Base-by-base conservation (phyloP, 2,329 filamentous ascomycete species). In the Fusarium bulbicola region DNA sequence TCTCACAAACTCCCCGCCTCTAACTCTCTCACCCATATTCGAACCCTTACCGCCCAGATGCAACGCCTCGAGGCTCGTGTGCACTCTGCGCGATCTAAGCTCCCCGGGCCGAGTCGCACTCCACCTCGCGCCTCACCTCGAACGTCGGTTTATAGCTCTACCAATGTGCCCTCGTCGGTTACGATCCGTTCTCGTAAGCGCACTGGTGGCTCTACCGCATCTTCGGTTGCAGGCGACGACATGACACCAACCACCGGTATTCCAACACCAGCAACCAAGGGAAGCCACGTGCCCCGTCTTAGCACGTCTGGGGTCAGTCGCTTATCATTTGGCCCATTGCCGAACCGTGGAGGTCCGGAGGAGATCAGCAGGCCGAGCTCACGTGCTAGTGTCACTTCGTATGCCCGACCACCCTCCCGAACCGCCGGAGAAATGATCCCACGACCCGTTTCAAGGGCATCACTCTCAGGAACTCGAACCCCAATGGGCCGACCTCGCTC, bases 41-140 rank as follows among this genome's bases (percentile, higher is more conserved):
- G 95, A 73, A 93, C 92, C 36, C 91, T 99, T 73, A 97, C 97
- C 66, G 95, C 94, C 34, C 96, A 98, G 84, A 98, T 98, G 95
- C 94, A 98, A 82, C 93, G 94, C 75, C 91, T 99, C 69, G 96
- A 98, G 81, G 94, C 96, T 72, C 90, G 96, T 49, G 95, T 99
- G 15, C 95, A 98, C 69, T 94, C 92, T 30, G 96, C 92, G 24
- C 91, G 95, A 75, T 98, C 95, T 43, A 97, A 96, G 82, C 89
- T 99, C 26, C 96, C 96, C 6, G 94, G 92, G 4, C 94, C 95
- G 6, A 87, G 90, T 13, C 88, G 86, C 61, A 96, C 93, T 1
- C 95, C 95, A 9, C 94, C 95, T 24, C 91, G 92, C 53, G 88
- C 89, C 9, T 97, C 95, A n/a, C 94, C 95, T 28, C 89, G 93